A percentile compares a stretch with the other conserved stretches of the same genome.
Evolutionary conservation across 352 stramenopile species (phyloP).

Genomic region (Thalassiosira livingstoniorum): DNA sequence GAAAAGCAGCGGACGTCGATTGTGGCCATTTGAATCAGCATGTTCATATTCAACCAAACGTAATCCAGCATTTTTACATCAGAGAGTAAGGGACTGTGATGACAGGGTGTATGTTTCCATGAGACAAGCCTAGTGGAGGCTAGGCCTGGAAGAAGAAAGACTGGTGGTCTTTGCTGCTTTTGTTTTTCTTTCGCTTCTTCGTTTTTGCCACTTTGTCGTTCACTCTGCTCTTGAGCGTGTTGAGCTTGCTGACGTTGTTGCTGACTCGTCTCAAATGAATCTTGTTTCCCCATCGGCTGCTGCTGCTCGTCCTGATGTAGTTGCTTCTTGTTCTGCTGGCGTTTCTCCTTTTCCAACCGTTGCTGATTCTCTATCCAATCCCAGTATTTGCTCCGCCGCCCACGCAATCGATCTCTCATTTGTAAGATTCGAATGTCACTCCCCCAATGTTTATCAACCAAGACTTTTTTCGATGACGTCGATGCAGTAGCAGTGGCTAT

Average conservation of each 20-base stretch:
- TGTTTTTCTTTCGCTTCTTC: slow-evolving; percentile 22
- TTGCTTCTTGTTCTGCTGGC: not conserved
- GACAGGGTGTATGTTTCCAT: slow-evolving; percentile 81
- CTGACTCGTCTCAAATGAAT: slow-evolving; percentile 10
- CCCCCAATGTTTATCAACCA: slow-evolving; percentile 84
- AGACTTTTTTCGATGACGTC: slow-evolving; percentile 27
- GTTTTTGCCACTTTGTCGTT: not conserved
- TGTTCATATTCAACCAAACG: slow-evolving; percentile 84
- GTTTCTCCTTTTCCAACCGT: not conserved
- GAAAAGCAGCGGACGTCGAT: slow-evolving; percentile 76
- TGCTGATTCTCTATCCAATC: slow-evolving; percentile 26
- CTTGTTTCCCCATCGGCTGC: too few relatives aligned
- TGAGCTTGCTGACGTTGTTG: too few relatives aligned
- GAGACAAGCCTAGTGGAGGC: slow-evolving; percentile 79
- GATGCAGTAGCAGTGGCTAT: not conserved
- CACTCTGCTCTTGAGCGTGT: not conserved
- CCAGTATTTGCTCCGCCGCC: slow-evolving; percentile 36
- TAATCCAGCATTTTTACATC: slow-evolving; percentile 86
- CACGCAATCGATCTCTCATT: slow-evolving; percentile 77
- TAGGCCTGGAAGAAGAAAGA: slow-evolving; percentile 82
- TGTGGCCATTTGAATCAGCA: slow-evolving; percentile 82
- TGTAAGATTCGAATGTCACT: slow-evolving; percentile 68
- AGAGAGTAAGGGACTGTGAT: slow-evolving; percentile 57
- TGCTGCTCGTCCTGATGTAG: not conserved
- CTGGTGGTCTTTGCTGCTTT: slow-evolving; percentile 62